Base-by-base conservation (phyloP, 1,284 basidiomycete genomes). In the Ustilago loliicola region DNA sequence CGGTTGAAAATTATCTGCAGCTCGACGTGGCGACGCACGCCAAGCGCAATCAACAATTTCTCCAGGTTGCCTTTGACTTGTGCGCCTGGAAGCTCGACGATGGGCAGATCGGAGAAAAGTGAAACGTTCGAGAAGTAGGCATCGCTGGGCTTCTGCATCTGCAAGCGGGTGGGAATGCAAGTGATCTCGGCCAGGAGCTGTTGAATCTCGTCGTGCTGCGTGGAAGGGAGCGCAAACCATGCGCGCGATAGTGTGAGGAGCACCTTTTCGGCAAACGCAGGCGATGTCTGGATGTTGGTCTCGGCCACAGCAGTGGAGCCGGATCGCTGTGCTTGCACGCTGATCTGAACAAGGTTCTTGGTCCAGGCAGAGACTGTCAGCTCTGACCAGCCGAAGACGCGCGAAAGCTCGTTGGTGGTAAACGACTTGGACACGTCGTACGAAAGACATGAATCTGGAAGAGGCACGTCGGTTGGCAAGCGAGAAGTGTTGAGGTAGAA, bases 81-180 rank as follows among this genome's bases (percentile, higher is more conserved):
- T 0, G 86, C 75, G 13, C 92, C 93, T 0, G 94, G 91, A 54
- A 98, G 88, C 1, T 89, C 90, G 2, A 96, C 91, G 30, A 96
- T 90, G 0, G 80, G 82, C 25, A 98, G 88, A 86, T 99, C 96
- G 15, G 91, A 90, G 86, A 99, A 98, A 11, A 98, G 89, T 72
- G 94, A 91, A 40, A 93, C 94, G 77, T 91, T 94, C 25, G 93
- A 88, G 85, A 98, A 96, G 87, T 99, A 99, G 6, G 94, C 89
- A 68, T 95, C 91, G 8, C 88, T 87, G 0, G 96, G 94, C 61
- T 79, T 79, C 80, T 91, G 92, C 88, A 96, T 90, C 8, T 95
- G 95, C 19, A 88, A 87, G 3, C 91, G 91, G 0, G 95, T 96
- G 0, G 92, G 95, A n/a, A 99, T 91, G 80, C 94, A 96, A 0